A percentile compares a stretch with the other conserved stretches of the same genome.
Conservation (phyloP, 805 yeast genomes). For the Saturnispora mendoncae region DNA sequence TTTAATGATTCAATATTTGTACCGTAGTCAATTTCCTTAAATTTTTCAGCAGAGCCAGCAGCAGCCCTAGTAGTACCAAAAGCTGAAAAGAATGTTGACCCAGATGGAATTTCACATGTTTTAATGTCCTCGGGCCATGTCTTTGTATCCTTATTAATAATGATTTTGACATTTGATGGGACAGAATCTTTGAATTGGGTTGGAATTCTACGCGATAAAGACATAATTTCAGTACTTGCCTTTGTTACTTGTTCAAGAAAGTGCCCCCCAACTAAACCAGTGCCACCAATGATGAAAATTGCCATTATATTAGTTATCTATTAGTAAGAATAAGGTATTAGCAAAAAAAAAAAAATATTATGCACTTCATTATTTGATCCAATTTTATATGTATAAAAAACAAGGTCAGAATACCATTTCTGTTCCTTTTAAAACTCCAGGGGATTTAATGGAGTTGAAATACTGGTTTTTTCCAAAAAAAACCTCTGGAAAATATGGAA, state of each 20-base stretch:
- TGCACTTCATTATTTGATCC: too few relatives aligned
- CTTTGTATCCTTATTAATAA: slow-evolving; percentile 37
- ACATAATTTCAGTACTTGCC: slow-evolving; percentile 32
- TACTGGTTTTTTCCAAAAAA: slow-evolving; percentile 38
- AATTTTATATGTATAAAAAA: background rate
- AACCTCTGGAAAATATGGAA: background rate
- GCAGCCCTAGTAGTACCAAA: slow-evolving; percentile 68
- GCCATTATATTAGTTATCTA: slow-evolving; percentile 8
- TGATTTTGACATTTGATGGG: slow-evolving; percentile 23
- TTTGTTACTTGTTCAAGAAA: slow-evolving; percentile 37
- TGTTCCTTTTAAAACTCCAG: slow-evolving; percentile 24
- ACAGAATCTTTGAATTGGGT: slow-evolving; percentile 7
- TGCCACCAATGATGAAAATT: slow-evolving; percentile 51
- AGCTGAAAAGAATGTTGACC: slow-evolving; percentile 47
- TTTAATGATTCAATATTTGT: slow-evolving; percentile 59
- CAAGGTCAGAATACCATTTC: background rate
- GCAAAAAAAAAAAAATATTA: too few relatives aligned
- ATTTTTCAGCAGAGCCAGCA: slow-evolving; percentile 69
- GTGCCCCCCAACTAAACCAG: slow-evolving; percentile 66
- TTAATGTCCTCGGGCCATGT: slow-evolving; percentile 41
- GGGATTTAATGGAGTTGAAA: slow-evolving; percentile 39
- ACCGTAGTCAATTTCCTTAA: slow-evolving; percentile 66
- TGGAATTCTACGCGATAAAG: slow-evolving; percentile 44
- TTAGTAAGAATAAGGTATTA: background rate
- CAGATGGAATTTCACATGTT: slow-evolving; percentile 23